Base-by-base conservation (phyloP, 2,329 filamentous ascomycete species). In the Penicillium sp. region DNA sequence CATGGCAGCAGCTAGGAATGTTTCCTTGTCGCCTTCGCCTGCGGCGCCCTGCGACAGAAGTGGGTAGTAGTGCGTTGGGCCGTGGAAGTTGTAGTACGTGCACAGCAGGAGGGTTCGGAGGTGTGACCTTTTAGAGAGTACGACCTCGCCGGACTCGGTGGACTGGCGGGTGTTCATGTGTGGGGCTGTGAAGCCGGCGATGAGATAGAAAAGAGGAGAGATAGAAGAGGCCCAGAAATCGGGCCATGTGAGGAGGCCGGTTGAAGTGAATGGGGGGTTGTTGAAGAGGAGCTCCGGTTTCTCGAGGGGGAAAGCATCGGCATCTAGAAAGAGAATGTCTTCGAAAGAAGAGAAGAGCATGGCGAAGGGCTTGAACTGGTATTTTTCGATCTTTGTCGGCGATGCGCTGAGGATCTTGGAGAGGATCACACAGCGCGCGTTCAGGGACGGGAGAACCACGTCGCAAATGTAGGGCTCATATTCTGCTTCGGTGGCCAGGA, bases 41-140 rank as follows among this genome's bases (percentile, higher is more conserved):
- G 75, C 69, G 2, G 73, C 78, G 6, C 63, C 63, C 27, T 66
- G 63, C 4, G 60, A 83, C 64, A 66, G 50, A 9, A 66, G 62
- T 0, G 75, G 75, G 60, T 82, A 84, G 68, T 79, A 84, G 63
- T 76, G 75, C 14, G 71, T 65, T 1, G 81, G 79, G 0, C 82
- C 82, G 66, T 80, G 79, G 65, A 79, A 79, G 69, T 83, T 84
- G 72, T 84, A 84, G 66, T 83, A 84, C 0, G 77, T 71, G 22
- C 77, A 75, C 21, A 84, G 75, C 8, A 83, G 65, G 0, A 84
- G 70, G 27, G 76, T 77, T 24, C 73, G 69, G 16, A 69, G 67
- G 53, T 83, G 81, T 1, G 71, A 72, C 6, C 67, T 70, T 58
- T 83, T 83, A 56, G 79, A 77, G 52, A 79, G 71, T 5, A 81